These are phyloP conservation scores for Cercospora zeina DNA, from an alignment of 2,329 filamentous ascomycete species.

Conservation along the genomic window DNA sequence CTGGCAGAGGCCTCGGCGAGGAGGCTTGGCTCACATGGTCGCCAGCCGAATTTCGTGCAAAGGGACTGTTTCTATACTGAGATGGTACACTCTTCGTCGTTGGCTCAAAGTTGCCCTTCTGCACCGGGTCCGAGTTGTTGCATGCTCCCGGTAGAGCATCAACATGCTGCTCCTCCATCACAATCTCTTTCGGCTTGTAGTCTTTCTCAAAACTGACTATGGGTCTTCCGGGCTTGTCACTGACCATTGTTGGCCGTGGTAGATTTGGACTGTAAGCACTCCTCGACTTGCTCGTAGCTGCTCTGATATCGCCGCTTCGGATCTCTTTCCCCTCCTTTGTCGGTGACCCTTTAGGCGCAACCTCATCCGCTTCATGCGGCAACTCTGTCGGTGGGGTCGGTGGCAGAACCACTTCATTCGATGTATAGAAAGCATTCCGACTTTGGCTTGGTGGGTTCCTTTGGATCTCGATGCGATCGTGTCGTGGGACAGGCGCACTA, in stretches of 20 bases:
- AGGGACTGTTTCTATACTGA: slow-evolving; percentile 9
- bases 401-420: slow-evolving; percentile 56
- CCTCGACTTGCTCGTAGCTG: slow-evolving; percentile 84
- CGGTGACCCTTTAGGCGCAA: slow-evolving; percentile 34
- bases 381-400: slow-evolving; percentile 38
- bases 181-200: slow-evolving; percentile 75
- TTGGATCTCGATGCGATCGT: slow-evolving; percentile 70
- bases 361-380: slow-evolving; percentile 45
- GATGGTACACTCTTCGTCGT: slow-evolving; percentile 8
- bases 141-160: slow-evolving; percentile 25
- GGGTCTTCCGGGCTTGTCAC: slow-evolving; percentile 82
- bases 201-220: slow-evolving; percentile 95
- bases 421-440: slow-evolving; percentile 75
- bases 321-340: slow-evolving; percentile 55
- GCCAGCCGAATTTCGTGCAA: not conserved
- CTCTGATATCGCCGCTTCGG: slow-evolving; percentile 74
- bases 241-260: slow-evolving; percentile 86
- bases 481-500: slow-evolving; percentile 34
- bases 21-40: not conserved
- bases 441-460: slow-evolving; percentile 81
- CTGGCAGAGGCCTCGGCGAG: slow-evolving; percentile 10
- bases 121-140: not conserved
- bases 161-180: slow-evolving; percentile 59
- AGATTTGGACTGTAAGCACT: slow-evolving; percentile 84
- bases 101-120: slow-evolving; percentile 10